Conservation (phyloP, 2,329 filamentous ascomycete species). For the Sclerotiophoma versabilis region DNA sequence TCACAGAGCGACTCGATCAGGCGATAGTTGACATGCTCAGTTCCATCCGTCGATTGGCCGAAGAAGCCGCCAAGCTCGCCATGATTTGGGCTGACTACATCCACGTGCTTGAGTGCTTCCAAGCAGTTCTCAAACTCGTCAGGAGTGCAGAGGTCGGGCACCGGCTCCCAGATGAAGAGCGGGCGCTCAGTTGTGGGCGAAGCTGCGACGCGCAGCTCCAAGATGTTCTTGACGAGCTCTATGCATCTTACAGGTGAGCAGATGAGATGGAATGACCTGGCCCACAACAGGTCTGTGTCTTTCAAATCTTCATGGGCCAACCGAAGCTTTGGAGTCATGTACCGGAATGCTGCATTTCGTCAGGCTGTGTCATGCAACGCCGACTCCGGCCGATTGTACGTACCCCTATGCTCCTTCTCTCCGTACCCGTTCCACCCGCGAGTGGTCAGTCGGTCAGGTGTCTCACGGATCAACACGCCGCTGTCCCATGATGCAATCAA, state of each 20-base stretch:
- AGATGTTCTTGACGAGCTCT: constrained; percentile 75
- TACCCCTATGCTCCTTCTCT: constrained; percentile 68
- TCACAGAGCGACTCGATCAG: constrained; percentile 52
- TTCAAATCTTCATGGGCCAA: constrained; percentile 75
- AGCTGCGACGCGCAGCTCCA: constrained; percentile 57
- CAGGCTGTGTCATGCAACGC: background rate
- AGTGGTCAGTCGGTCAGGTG: constrained; percentile 76
- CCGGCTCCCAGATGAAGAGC: constrained; percentile 92
- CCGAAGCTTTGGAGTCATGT: constrained; percentile 84
- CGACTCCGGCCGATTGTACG: background rate
- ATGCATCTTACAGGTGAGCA: constrained; percentile 81
- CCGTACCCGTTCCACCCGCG: constrained; percentile 93
- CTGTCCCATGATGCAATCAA: constrained; percentile 79
- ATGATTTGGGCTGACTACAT: constrained; percentile 81
- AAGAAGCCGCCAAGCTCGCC: constrained; percentile 88
- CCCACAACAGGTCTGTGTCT: constrained; percentile 67
- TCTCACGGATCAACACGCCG: constrained; percentile 71
- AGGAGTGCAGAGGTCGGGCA: constrained; percentile 84
- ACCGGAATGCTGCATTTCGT: constrained; percentile 71
- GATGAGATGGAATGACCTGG: constrained; percentile 85
- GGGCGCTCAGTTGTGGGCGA: constrained; percentile 52
- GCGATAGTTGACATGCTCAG: constrained; percentile 47
- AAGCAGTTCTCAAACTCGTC: constrained; percentile 64
- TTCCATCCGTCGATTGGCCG: constrained; percentile 55
- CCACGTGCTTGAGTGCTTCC: constrained; percentile 60